Evolutionary conservation across 352 stramenopile genomes (phyloP).

Genomic region (Bremia lactucae): DNA sequence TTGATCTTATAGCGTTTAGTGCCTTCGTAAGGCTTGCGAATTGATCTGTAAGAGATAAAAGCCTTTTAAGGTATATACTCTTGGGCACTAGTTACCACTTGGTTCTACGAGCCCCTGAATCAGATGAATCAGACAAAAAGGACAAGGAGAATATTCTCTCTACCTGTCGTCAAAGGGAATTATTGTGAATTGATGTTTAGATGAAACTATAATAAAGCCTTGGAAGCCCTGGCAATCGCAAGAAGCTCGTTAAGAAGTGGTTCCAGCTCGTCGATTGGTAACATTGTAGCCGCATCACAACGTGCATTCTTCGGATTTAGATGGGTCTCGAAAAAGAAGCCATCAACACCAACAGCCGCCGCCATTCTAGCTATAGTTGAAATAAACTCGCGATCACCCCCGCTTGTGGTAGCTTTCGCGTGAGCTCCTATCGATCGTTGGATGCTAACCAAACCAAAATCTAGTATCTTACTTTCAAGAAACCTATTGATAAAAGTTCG

Average conservation of each 20-base stretch:
- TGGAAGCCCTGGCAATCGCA: constrained; percentile 48
- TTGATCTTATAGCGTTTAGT: no score
- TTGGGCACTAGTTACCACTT: no score
- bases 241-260: constrained; percentile 63
- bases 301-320: constrained; percentile 48
- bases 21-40: no score
- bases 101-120: no score
- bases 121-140: no score
- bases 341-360: constrained; percentile 75
- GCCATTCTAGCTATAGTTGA: constrained; percentile 78
- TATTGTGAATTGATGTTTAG: no score
- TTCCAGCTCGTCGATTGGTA: constrained; percentile 56
- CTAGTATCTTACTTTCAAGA: neutral
- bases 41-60: no score
- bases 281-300: constrained; percentile 65
- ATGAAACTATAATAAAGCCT: constrained; percentile 24
- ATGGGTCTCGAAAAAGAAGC: constrained; percentile 86
- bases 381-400: constrained; percentile 72
- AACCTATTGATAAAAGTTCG: neutral
- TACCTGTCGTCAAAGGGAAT: no score
- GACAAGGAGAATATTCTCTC: no score
- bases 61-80: no score
- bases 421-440: constrained; percentile 46
- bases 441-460: constrained; percentile 24
- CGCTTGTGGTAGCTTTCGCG: constrained; percentile 35